Base-by-base conservation (phyloP, 306 rosid species). In the Pterocarpus santalinus region DNA sequence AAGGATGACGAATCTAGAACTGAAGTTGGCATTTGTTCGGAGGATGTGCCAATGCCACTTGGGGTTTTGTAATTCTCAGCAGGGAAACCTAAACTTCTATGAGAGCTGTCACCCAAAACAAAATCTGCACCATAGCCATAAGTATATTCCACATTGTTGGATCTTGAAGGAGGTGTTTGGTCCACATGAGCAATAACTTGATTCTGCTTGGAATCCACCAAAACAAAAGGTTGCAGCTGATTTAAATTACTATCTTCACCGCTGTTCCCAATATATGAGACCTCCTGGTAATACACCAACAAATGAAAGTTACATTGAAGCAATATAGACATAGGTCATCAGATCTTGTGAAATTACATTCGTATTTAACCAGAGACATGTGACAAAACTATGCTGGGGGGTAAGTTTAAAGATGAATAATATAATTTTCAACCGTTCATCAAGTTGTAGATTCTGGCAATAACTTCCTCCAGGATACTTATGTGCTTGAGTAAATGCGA, bases 31-130 rank as follows among this genome's bases (percentile, higher is more conserved):
- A 73, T 69, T 69, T 85, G 83, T 81, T 79, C 74, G 2, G 85
- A 38, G 44, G 88, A 73, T 56, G 84, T 80, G 65, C 85, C 92
- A 81, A 72, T 53, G 22, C 71, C 81, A 88, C 80, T 84, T 33
- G 88, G 82, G 73, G 88, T 89, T 81, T 49, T 82, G 65, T 83
- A 92, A 65, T 82, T 75, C 81, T 93, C 94, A 43, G 88, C 81
- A 70, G 82, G 80, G 86, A 93, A 95, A 81, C 98, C 98, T 80
- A 93, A 82, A 60, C 99, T 97, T 80, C 83, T 87, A 66, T 89
- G 94, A 69, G 90, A 90, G 85, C 83, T 82, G 43, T 90, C 99
- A 81, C 98, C 97, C 83, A 95, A 86, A 76, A 88, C 85, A 86
- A 89, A 95, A 83, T 84, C 89, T 33, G 89, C 67, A 78, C 83